Conservation (phyloP, 352 stramenopile species). For the Globisporangium lucens region DNA sequence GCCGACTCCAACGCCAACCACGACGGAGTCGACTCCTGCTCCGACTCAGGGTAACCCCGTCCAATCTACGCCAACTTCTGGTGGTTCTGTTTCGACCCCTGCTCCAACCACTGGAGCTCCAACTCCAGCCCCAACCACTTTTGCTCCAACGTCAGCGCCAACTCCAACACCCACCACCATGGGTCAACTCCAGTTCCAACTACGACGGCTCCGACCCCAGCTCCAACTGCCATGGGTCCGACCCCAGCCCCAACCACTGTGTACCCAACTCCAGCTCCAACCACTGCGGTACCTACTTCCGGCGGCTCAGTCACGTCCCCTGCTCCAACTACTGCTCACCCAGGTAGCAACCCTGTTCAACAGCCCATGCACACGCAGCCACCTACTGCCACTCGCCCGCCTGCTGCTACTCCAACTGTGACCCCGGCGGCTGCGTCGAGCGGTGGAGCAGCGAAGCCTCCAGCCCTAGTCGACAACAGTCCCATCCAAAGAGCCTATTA, state of each 20-base stretch:
- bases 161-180: no score
- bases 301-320: neutral
- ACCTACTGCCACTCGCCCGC: neutral
- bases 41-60: neutral
- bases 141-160: no score
- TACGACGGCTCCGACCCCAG: neutral
- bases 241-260: neutral
- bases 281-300: neutral
- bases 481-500: constrained; percentile 6
- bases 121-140: no score
- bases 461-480: neutral
- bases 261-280: neutral
- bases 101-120: no score
- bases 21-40: neutral
- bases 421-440: neutral
- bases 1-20: no score
- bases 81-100: neutral
- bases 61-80: neutral
- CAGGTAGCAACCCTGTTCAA: neutral
- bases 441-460: neutral
- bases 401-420: constrained; percentile 4
- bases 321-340: neutral
- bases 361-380: neutral
- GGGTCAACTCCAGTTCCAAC: neutral
- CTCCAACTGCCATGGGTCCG: neutral